A percentile compares a stretch with the other conserved stretches of the same genome.
Evolutionary conservation across 2,329 filamentous ascomycete species (phyloP).

Genomic region (Colletotrichum salicis): DNA sequence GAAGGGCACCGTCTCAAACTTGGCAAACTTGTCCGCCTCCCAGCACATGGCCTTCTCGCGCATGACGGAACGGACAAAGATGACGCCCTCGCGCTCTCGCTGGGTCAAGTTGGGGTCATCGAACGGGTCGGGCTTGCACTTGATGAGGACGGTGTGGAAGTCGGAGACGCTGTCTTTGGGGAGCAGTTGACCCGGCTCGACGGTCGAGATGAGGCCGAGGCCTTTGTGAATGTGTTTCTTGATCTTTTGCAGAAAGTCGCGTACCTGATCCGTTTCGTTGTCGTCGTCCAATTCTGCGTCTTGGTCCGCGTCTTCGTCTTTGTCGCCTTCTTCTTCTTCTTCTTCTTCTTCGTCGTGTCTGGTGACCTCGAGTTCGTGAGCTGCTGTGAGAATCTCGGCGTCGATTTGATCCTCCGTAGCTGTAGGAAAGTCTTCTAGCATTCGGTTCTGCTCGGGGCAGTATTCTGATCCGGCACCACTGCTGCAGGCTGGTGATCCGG

Average conservation of each 20-base stretch:
- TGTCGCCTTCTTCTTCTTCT: neutral
- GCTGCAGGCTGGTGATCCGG: neutral
- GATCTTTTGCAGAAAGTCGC: conserved; percentile 37
- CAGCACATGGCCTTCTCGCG: conserved; percentile 38
- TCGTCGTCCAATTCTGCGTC: neutral
- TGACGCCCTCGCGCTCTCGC: conserved; percentile 16
- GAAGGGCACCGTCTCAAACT: conserved; percentile 38
- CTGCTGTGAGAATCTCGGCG: neutral
- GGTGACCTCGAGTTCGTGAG: neutral
- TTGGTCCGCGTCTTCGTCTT: neutral
- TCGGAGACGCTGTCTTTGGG: conserved; percentile 29
- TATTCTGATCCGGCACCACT: neutral
- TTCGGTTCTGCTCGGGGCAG: neutral
- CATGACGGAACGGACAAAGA: conserved; percentile 36
- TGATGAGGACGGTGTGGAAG: conserved; percentile 39
- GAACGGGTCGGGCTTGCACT: conserved; percentile 30
- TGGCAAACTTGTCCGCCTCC: conserved; percentile 37
- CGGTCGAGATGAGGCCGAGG: conserved; percentile 37
- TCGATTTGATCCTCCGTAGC: neutral
- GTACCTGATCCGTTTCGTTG: conserved; percentile 25
- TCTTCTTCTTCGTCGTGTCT: neutral
- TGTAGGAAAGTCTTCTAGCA: neutral
- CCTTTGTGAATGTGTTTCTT: conserved; percentile 39
- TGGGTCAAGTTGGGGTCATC: neutral
- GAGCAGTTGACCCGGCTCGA: conserved; percentile 10